Evolutionary conservation across 2,329 filamentous ascomycete genomes (phyloP).

Genomic region (Aspergillus sp.): DNA sequence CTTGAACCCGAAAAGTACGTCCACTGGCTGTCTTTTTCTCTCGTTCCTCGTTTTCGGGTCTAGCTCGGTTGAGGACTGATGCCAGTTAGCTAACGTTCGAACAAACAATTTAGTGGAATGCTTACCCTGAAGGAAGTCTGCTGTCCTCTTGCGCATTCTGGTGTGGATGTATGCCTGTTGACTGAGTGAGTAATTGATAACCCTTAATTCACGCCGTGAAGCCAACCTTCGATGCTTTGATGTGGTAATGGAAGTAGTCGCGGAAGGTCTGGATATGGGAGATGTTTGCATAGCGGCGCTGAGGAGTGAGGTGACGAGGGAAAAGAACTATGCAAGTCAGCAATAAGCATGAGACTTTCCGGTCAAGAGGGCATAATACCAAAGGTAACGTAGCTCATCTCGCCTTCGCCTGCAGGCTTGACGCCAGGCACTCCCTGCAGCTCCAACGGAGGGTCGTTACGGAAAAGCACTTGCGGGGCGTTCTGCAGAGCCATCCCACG

Average conservation of each 20-base stretch:
- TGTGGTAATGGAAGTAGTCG: slow-evolving; percentile 99
- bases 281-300: slow-evolving; percentile 89
- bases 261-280: slow-evolving; percentile 99
- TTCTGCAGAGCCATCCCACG: slow-evolving; percentile 81
- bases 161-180: slow-evolving; percentile 91
- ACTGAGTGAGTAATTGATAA: slow-evolving; percentile 5
- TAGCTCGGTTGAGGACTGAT: slow-evolving; percentile 84
- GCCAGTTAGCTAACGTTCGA: slow-evolving; percentile 27
- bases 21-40: slow-evolving; percentile 98
- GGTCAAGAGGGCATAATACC: slow-evolving; percentile 49
- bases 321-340: slow-evolving; percentile 64
- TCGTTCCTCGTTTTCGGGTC: slow-evolving; percentile 93
- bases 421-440: slow-evolving; percentile 82
- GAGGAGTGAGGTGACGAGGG: slow-evolving; percentile 83
- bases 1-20: slow-evolving; percentile 72
- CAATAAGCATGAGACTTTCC: not conserved
- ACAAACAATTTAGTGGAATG: not conserved
- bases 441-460: slow-evolving; percentile 89
- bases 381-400: slow-evolving; percentile 97
- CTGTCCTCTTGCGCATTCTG: slow-evolving; percentile 93
- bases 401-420: slow-evolving; percentile 64
- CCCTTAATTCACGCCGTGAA: not conserved
- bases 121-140: slow-evolving; percentile 93
- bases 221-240: slow-evolving; percentile 86
- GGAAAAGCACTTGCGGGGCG: slow-evolving; percentile 92